phyloP scores from a whole-genome alignment of 257 asterid genomes.

The Eustoma russellianum region DNA sequence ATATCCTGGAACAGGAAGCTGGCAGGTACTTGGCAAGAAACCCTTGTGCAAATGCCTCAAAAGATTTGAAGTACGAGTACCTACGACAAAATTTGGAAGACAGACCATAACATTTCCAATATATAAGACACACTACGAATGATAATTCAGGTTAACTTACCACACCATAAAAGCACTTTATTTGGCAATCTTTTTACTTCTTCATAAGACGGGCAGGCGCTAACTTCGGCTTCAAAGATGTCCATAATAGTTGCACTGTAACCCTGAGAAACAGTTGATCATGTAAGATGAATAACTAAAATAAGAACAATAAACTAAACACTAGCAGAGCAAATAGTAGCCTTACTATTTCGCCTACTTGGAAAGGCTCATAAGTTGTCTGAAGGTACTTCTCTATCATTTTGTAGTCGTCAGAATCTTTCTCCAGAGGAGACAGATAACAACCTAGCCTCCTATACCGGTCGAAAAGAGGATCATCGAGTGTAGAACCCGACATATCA shows the following conservation, averaged over 20 bases:
- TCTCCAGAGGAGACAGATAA: slow-evolving; percentile 38
- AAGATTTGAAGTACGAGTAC: slow-evolving; percentile 69
- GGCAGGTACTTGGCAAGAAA: slow-evolving; percentile 61
- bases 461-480: slow-evolving; percentile 73
- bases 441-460: slow-evolving; percentile 67
- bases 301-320: no score
- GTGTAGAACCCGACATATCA: slow-evolving; percentile 57
- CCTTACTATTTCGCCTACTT: slow-evolving; percentile 70
- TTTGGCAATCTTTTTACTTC: slow-evolving; percentile 61
- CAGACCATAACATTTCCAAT: not conserved
- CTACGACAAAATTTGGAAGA: slow-evolving; percentile 11
- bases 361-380: slow-evolving; percentile 69
- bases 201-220: slow-evolving; percentile 67
- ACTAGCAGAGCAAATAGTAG: not conserved
- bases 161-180: slow-evolving; percentile 85
- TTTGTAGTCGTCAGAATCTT: slow-evolving; percentile 56
- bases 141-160: no score
- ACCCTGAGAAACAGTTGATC: slow-evolving; percentile 31
- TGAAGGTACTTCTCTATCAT: slow-evolving; percentile 66
- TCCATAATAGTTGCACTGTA: slow-evolving; percentile 56
- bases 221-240: slow-evolving; percentile 51
- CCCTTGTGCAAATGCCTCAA: slow-evolving; percentile 76
- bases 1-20: slow-evolving; percentile 74
- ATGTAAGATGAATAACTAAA: no score
- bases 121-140: no score